A percentile compares a stretch with the other conserved stretches of the same genome.
phyloP scores from a whole-genome alignment of 2,329 filamentous ascomycete genomes.

The Colletotrichum eleusines region DNA sequence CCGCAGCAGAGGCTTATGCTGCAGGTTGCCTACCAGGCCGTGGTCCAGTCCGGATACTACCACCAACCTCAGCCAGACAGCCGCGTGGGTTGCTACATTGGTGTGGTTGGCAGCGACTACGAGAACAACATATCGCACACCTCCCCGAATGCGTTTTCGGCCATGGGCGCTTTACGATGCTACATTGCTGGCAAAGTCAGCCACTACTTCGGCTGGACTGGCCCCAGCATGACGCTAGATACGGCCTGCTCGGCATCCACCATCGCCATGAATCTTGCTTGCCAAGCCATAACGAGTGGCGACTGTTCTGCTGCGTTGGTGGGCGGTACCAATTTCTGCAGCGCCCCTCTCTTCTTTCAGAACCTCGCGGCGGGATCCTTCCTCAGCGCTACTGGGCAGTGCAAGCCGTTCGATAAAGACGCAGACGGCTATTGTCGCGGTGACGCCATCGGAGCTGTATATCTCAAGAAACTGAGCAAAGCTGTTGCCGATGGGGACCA shows the following conservation, averaged over 20 bases:
- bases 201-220: constrained; percentile 55
- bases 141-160: constrained; percentile 51
- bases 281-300: constrained; percentile 45
- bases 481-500: too few relatives aligned
- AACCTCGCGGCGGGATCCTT: too few relatives aligned
- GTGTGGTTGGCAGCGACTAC: constrained; percentile 51
- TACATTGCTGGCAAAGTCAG: constrained; percentile 51
- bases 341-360: too few relatives aligned
- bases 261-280: constrained; percentile 37
- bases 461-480: too few relatives aligned
- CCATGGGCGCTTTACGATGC: constrained; percentile 50
- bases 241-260: constrained; percentile 55
- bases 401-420: too few relatives aligned
- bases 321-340: too few relatives aligned
- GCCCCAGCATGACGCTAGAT: constrained; percentile 52
- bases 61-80: neutral
- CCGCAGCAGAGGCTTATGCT: constrained; percentile 54
- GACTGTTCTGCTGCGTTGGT: constrained; percentile 51
- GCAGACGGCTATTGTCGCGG: too few relatives aligned
- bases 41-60: constrained; percentile 48
- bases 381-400: too few relatives aligned
- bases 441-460: too few relatives aligned
- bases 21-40: constrained; percentile 56
- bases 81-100: constrained; percentile 55
- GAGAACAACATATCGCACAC: constrained; percentile 54